Evolutionary conservation across 495 filamentous ascomycete species (phyloP).

Genomic region (Beverwykella pulmonaria): DNA sequence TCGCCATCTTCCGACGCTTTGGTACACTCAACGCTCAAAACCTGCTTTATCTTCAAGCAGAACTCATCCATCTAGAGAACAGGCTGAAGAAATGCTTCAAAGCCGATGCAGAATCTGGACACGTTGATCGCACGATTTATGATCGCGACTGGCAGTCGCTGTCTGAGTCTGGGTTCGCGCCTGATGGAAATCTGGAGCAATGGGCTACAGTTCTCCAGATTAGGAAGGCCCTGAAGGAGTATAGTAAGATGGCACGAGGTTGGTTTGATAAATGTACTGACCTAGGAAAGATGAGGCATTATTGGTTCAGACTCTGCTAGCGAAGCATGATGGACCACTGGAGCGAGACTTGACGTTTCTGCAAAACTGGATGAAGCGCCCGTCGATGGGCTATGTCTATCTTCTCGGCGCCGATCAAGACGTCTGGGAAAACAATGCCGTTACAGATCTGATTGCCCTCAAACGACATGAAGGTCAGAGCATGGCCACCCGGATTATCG

Average conservation of each 20-base stretch:
- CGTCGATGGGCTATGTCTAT: not conserved
- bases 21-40: constrained; percentile 18
- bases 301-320: not conserved
- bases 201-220: not conserved
- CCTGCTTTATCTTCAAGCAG: constrained; percentile 20
- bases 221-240: not conserved
- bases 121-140: not conserved
- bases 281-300: not conserved
- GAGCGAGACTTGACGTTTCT: not conserved
- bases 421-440: not conserved
- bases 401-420: not conserved
- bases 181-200: not conserved
- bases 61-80: constrained; percentile 16
- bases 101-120: not conserved
- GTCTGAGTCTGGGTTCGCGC: not conserved
- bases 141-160: constrained; percentile 3
- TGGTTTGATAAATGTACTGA: not conserved
- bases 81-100: not conserved
- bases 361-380: not conserved
- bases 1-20: constrained; percentile 29
- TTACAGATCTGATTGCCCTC: not conserved
- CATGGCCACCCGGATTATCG: not conserved
- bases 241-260: not conserved
- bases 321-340: not conserved
- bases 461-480: not conserved